Evolutionary conservation across 495 filamentous ascomycete genomes (phyloP).

Genomic region (Penicillium bialowiezense): DNA sequence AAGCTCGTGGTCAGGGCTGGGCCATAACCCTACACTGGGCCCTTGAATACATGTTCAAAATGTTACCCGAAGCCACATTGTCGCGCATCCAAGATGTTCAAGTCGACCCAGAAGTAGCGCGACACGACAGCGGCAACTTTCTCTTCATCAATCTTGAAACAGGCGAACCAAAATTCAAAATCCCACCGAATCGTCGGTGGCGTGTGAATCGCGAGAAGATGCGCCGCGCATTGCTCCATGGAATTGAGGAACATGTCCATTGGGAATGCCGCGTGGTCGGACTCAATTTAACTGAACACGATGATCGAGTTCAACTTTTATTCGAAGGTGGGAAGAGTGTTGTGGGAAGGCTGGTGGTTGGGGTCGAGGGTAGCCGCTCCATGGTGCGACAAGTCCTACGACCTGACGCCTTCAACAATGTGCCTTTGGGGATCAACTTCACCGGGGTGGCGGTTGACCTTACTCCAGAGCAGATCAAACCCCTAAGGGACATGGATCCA

Average conservation of each 20-base stretch:
- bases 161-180: slow-evolving; percentile 24
- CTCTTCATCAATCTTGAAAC: slow-evolving; percentile 29
- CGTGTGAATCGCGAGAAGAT: slow-evolving; percentile 27
- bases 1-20: slow-evolving; percentile 51
- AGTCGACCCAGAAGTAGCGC: slow-evolving; percentile 41
- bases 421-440: slow-evolving; percentile 19
- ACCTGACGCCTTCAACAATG: slow-evolving; percentile 23
- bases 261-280: slow-evolving; percentile 19
- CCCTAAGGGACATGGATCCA: slow-evolving; percentile 51
- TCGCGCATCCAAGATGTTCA: slow-evolving; percentile 44
- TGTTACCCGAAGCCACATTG: slow-evolving; percentile 47
- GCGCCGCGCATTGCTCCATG: slow-evolving; percentile 16
- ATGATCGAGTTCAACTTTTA: slow-evolving; percentile 6
- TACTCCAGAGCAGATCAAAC: slow-evolving; percentile 29
- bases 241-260: slow-evolving; percentile 26
- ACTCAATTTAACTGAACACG: slow-evolving; percentile 1
- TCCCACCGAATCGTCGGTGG: slow-evolving; percentile 26
- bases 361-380: slow-evolving; percentile 49
- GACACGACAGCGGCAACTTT: slow-evolving; percentile 28
- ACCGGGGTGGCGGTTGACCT: slow-evolving; percentile 28
- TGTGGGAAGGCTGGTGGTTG: slow-evolving; percentile 33
- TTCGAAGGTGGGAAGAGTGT: slow-evolving; percentile 18
- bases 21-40: slow-evolving; percentile 60
- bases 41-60: slow-evolving; percentile 43
- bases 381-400: slow-evolving; percentile 38